Conservation (phyloP, 768 basidiomycete species). For the Paxillus rubicundulus region DNA sequence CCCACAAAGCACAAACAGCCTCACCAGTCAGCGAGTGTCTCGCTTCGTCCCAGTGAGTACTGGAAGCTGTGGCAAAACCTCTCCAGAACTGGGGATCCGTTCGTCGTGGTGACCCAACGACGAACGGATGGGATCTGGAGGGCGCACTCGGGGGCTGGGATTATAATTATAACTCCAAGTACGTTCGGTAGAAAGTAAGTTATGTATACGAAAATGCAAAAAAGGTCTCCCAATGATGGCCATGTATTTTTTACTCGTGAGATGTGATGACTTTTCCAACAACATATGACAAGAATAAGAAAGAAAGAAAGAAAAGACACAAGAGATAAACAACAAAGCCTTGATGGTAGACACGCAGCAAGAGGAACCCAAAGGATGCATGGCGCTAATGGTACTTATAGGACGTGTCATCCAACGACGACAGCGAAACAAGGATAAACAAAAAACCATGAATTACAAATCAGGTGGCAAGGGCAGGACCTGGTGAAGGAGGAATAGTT, state of each 20-base stretch:
- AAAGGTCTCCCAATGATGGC: no score
- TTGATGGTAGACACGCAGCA: not conserved
- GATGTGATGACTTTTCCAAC: not conserved
- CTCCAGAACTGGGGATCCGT: slow-evolving; percentile 11
- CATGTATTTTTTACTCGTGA: not conserved
- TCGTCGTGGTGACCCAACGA: not conserved
- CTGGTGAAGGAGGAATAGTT: not conserved
- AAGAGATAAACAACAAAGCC: slow-evolving; percentile 12
- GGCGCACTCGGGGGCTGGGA: slow-evolving; percentile 6
- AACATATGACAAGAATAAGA: not conserved
- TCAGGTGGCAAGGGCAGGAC: not conserved
- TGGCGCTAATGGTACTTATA: not conserved
- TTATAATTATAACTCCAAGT: not conserved
- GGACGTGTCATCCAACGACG: not conserved
- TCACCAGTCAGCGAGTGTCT: slow-evolving; percentile 9
- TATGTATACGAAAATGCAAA: not conserved
- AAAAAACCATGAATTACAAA: no score
- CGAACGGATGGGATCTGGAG: slow-evolving; percentile 5
- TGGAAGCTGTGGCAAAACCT: not conserved
- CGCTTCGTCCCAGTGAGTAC: slow-evolving; percentile 19
- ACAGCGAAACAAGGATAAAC: not conserved
- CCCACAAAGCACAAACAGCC: not conserved
- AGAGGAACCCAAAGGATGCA: not conserved
- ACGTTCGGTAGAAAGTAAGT: no score
- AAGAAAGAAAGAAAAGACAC: no score